Evolutionary conservation across 495 filamentous ascomycete species (phyloP), one percentile per base, ranked within the genome.

Genomic region (Hyaloscypha variabilis): DNA sequence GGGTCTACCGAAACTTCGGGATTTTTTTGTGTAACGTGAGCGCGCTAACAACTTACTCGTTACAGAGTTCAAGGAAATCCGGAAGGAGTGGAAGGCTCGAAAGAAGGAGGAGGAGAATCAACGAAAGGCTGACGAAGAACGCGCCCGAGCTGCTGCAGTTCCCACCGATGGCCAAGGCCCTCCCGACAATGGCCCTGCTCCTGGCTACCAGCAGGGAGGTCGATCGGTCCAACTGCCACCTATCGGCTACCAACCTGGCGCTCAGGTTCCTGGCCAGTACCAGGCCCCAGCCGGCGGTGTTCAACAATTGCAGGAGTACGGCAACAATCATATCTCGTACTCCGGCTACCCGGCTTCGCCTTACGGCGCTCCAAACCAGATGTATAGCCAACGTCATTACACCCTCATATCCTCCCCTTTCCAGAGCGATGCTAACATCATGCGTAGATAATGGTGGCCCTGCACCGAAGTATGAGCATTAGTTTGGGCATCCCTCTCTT

Each of bases 31-130:
- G 72, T 66, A 70, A 75, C 65, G n/a, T 53, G 50, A 60, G 59
- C 54, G 31, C 49, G 62, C 76, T 81, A 77, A 81, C 72, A 55
- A 64, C 57, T 61, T 65, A 60, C 66, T 67, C 73, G n/a, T 31
- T 65, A 66, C 73, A 99, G 95, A 98, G 77, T 99, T 99, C 79
- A 99, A 99, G 78, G 95, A 99, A 72, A 98, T 99, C 65, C 91
- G 95, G 59, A 97, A 97, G 76, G 93, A 97, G 74, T 99, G 95
- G 95, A 99, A 99, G 78, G 91, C 91, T 21, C 92, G 94, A 66
- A 99, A 98, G 87, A 98, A 99, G 91, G 95, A 99, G 77, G 95
- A 98, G 70, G 95, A 98, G 64, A 87, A 87, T 63, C 81, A 83
- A 73, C 90, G 95, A 70, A 98, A 98, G 84, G 91, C 89, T 24